Evolutionary conservation across 345 rosid species (phyloP).

Genomic region (Eucalyptus rudis): DNA sequence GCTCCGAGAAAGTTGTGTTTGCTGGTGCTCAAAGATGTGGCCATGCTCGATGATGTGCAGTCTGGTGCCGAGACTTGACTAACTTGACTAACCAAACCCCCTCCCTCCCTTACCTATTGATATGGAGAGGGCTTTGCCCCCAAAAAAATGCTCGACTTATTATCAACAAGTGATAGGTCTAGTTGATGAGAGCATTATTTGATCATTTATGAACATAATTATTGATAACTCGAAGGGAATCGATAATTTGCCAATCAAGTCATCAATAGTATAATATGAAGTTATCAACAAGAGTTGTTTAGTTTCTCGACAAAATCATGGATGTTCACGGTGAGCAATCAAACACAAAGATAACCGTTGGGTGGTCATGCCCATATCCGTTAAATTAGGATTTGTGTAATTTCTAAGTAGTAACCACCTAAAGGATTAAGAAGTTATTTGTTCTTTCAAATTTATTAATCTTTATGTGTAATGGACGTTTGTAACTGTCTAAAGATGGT

Average conservation of each 20-base stretch:
- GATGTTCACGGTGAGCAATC: too few relatives aligned
- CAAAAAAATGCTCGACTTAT: too few relatives aligned
- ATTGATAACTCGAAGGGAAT: too few relatives aligned
- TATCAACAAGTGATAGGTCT: too few relatives aligned
- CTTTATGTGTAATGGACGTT: too few relatives aligned
- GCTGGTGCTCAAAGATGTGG: neutral
- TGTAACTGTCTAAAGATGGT: neutral
- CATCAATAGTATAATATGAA: accelerated
- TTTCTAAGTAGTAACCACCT: neutral
- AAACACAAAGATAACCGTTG: neutral
- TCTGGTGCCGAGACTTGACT: neutral
- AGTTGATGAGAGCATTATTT: neutral
- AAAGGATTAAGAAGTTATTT: neutral
- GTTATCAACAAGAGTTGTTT: neutral
- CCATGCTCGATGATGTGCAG: neutral
- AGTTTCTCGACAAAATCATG: too few relatives aligned
- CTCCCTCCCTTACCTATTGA: neutral
- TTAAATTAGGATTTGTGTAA: neutral
- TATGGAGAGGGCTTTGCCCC: neutral
- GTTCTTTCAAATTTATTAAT: neutral
- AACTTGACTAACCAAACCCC: neutral
- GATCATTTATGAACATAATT: too few relatives aligned
- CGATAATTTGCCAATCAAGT: accelerated
- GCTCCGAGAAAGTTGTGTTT: neutral
- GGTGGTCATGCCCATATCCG: neutral